Base-by-base conservation (phyloP, 257 asterid genomes). In the Solanum pimpinellifolium region DNA sequence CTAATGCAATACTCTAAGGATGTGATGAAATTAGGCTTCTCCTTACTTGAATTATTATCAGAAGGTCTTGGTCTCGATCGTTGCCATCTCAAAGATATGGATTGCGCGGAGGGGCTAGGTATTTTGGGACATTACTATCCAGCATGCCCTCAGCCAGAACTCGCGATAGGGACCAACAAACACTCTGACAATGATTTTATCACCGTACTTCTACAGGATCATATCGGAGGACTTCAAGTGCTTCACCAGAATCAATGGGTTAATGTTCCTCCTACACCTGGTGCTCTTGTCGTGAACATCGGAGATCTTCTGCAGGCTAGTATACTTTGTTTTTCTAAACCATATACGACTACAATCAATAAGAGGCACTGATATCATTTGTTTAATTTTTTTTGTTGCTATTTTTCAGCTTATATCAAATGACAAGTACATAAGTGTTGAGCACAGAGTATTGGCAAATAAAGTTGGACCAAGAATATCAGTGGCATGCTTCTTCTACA, bases 291-390 rank as follows among this genome's bases (percentile, higher is more conserved):
- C 0, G 77, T 95, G 41, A 95, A 94, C 69, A 83, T 95, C 37
- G 98, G 97, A 85, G 98, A 92, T 89, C 73, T 95, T 78, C 89
- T 94, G 9, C 96, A 95, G 97, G 97, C 86, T 91, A 89, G 90
- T 87, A 4, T 47, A 21, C 49, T 62, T 74, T 73, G 47, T 11
- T 18, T 35, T 68, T 16, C 47, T 81, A 42, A 2, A 20, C 37
- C 12, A 13, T 35, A 10, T 77, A 37, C 1, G 1, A 1, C 7
- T 77, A 37, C 2, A 2, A 1, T 10, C 37, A 31, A 10, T 33
- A 21, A 60, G 68, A 60, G 72, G 52, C 4, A 35, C 46, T 46
- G 33, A 49, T 18, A 35, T 7, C 25, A 59, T 18, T 31, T 83
- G 47, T 20, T 1, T 33, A 20, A n/a, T 16, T 52, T 56, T 52